These are phyloP conservation scores for Dalechampia spathulata DNA, from an alignment of 441 rosid species.

Conservation along the genomic window DNA sequence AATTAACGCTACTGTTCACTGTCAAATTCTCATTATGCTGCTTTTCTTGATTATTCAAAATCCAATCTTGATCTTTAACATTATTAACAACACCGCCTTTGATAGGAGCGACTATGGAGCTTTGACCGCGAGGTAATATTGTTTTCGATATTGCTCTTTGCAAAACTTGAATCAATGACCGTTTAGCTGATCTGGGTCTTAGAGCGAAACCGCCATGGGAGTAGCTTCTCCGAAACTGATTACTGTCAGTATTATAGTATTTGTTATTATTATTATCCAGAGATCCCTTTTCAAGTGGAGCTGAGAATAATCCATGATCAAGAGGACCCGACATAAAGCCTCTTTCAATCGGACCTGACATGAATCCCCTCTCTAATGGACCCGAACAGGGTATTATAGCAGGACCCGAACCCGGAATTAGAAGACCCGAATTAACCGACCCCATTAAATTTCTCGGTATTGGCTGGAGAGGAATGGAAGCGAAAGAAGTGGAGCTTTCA, in stretches of 20 bases:
- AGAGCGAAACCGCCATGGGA: slow-evolving; percentile 35
- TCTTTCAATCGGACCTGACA: slow-evolving; percentile 84
- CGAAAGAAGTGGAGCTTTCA: slow-evolving; percentile 43
- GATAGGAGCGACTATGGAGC: slow-evolving; percentile 70
- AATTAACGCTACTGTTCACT: slow-evolving; percentile 22
- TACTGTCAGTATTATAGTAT: neutral
- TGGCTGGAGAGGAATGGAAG: slow-evolving; percentile 41
- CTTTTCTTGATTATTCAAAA: slow-evolving; percentile 47
- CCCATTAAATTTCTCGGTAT: slow-evolving; percentile 31
- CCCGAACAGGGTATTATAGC: slow-evolving; percentile 31
- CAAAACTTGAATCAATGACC: slow-evolving; percentile 26
- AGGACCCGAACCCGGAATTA: neutral
- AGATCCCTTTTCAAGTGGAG: slow-evolving; percentile 38
- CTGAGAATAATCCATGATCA: slow-evolving; percentile 40
- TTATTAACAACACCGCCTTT: slow-evolving; percentile 30
- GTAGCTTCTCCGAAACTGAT: slow-evolving; percentile 25
- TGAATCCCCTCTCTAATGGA: slow-evolving; percentile 63
- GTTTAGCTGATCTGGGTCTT: slow-evolving; percentile 25
- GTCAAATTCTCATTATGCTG: slow-evolving; percentile 34
- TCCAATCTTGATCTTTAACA: slow-evolving; percentile 65
- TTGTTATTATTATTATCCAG: too few relatives aligned
- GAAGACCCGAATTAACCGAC: slow-evolving; percentile 33
- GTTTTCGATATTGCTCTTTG: slow-evolving; percentile 34
- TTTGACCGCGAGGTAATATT: slow-evolving; percentile 42
- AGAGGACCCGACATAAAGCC: slow-evolving; percentile 71